phyloP scores from a whole-genome alignment of 345 rosid species.

The Pistacia vera region DNA sequence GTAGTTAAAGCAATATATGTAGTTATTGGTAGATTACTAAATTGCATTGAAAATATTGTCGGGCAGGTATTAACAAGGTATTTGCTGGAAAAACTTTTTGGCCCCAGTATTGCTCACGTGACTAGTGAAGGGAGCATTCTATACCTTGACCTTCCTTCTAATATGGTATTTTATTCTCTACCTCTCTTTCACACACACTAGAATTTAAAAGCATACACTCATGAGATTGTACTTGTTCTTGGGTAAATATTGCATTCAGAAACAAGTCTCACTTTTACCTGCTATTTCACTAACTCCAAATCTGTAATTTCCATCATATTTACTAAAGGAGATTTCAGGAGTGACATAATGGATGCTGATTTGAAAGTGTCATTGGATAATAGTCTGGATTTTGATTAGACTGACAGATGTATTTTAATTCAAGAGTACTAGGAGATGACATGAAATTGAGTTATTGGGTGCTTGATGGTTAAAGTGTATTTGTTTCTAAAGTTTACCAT shows the following conservation, averaged over 20 bases:
- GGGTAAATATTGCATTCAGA: background rate
- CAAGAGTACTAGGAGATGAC: too few relatives aligned
- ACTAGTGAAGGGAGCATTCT: slow-evolving; percentile 57
- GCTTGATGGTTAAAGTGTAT: background rate
- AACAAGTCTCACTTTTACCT: background rate
- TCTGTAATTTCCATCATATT: background rate
- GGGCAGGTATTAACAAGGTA: slow-evolving; percentile 82
- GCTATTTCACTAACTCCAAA: background rate
- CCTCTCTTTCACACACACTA: background rate
- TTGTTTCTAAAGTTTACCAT: too few relatives aligned
- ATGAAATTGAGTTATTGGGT: too few relatives aligned
- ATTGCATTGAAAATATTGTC: background rate
- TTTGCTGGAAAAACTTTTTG: slow-evolving; percentile 70
- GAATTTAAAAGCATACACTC: background rate
- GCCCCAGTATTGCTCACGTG: slow-evolving; percentile 65
- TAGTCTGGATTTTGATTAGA: too few relatives aligned
- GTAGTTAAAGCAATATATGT: background rate
- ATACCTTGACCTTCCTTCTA: slow-evolving; percentile 88
- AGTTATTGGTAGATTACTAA: background rate
- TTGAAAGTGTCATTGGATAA: too few relatives aligned
- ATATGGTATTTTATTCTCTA: slow-evolving; percentile 58
- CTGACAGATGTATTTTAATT: too few relatives aligned
- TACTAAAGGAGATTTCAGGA: too few relatives aligned
- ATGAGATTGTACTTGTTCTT: background rate
- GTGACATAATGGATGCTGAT: too few relatives aligned